A percentile compares a stretch with the other conserved stretches of the same genome.
phyloP scores from a whole-genome alignment of 257 asterid species.

The Jaltomata sinuosa region DNA sequence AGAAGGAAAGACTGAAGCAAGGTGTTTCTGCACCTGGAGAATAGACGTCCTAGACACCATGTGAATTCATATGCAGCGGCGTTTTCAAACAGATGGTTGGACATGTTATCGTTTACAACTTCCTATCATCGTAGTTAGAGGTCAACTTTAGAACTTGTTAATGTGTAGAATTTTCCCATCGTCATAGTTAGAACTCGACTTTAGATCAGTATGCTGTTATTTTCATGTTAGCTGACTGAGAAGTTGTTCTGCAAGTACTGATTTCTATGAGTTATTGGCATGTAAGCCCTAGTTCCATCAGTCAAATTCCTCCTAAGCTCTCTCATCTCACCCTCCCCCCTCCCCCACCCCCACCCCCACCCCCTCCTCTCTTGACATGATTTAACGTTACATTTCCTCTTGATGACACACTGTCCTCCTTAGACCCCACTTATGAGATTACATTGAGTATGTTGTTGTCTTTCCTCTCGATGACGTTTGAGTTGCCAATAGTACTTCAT shows the following conservation, averaged over 20 bases:
- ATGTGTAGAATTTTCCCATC: not conserved
- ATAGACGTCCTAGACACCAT: conserved; percentile 19
- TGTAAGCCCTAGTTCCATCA: not conserved
- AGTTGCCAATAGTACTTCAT: too few relatives aligned
- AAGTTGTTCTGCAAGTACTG: not conserved
- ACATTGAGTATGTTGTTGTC: too few relatives aligned
- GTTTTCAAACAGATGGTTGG: not conserved
- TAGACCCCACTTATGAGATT: too few relatives aligned
- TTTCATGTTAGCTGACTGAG: not conserved
- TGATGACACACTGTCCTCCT: too few relatives aligned
- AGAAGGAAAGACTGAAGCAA: conserved; percentile 83
- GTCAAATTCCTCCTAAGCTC: too few relatives aligned
- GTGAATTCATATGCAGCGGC: not conserved
- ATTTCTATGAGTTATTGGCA: not conserved
- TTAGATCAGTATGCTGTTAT: not conserved
- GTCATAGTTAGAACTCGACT: not conserved
- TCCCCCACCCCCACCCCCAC: too few relatives aligned
- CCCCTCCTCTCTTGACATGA: too few relatives aligned
- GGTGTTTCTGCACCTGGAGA: conserved; percentile 89
- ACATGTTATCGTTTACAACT: not conserved
- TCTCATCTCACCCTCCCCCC: too few relatives aligned
- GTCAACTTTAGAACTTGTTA: not conserved
- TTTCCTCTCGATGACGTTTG: too few relatives aligned
- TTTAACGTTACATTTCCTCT: too few relatives aligned
- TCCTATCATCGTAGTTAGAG: not conserved